These are phyloP conservation scores for Microdochium nivale DNA, from an alignment of 2,329 filamentous ascomycete species.

Conservation along the genomic window DNA sequence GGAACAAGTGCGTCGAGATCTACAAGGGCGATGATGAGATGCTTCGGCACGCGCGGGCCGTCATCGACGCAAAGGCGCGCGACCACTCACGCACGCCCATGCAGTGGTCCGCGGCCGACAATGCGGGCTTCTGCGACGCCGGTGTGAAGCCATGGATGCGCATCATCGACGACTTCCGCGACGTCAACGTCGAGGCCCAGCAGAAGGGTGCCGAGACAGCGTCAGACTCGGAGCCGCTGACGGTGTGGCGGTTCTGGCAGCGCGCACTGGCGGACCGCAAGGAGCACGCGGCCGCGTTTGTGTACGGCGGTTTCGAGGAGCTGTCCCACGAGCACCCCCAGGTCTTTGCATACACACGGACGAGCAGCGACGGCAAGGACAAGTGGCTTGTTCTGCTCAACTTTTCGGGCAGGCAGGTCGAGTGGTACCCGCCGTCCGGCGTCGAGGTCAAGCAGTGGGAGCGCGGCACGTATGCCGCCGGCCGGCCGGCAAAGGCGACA, in stretches of 20 bases:
- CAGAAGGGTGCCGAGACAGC: constrained; percentile 1
- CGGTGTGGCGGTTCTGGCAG: constrained; percentile 55
- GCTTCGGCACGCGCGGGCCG: constrained; percentile 36
- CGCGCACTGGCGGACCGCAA: constrained; percentile 44
- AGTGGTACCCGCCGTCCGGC: constrained; percentile 13
- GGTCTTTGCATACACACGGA: constrained; percentile 15
- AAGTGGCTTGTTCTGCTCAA: constrained; percentile 20
- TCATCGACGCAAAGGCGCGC: constrained; percentile 50
- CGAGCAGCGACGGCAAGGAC: constrained; percentile 10
- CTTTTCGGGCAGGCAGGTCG: constrained; percentile 15
- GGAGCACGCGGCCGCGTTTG: constrained; percentile 46
- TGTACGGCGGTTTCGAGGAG: constrained; percentile 48
- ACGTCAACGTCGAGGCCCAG: constrained; percentile 51
- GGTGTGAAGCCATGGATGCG: constrained; percentile 51
- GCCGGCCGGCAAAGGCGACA: constrained; percentile 11
- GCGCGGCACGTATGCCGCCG: constrained; percentile 13
- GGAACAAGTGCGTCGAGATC: constrained; percentile 23
- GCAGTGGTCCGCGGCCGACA: constrained; percentile 48
- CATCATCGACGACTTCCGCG: constrained; percentile 41
- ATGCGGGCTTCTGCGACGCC: constrained; percentile 53
- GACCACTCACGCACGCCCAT: constrained; percentile 63
- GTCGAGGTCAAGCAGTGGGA: constrained; percentile 13
- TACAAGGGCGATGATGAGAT: constrained; percentile 27
- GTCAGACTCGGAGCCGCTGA: constrained; percentile 26
- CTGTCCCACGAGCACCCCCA: constrained; percentile 11